Base-by-base conservation (phyloP, 2,329 filamentous ascomycete species). In the Pseudonectria buxi region DNA sequence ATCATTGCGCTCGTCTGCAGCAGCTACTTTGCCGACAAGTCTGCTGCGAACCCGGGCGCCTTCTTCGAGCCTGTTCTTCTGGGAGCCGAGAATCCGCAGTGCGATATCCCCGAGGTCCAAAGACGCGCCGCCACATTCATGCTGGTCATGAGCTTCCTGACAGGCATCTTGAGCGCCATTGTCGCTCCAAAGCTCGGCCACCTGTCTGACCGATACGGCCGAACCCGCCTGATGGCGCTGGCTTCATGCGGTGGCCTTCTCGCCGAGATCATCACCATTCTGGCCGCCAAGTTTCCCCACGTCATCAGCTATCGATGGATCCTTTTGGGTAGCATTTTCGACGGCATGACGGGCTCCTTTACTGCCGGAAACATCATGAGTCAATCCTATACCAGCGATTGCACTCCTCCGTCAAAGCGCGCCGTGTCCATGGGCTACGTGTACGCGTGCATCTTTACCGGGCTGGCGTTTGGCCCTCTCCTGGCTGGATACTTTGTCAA, bases 311-410 rank as follows among this genome's bases (percentile, higher is more conserved):
- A 94, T 51, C 80, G 83, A 36, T 84, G 86, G 75, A 66, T 98
- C 14, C 65, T 96, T 6, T 58, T 90, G 2, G 86, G 86, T 9
- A 76, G 81, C 25, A 68, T 85, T 9, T 69, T 89, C 30, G 92
- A 98, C 54, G 92, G 92, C 4, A 54, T 95, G 5, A 80, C 80
- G 9, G 92, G 92, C 7, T 95, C 89, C 1, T 95, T 95, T 57
- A 94, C 88, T 1, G 78, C 86, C 1, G 83, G 82, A 18, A 83
- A 83, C 30, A 67, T 82, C 14, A 66, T 94, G 39, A 81, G 78
- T 14, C 82, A 94, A 57, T 87, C 90, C 0, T 98, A 96, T 59
- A 82, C 85, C 10, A 81, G 86, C 27, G 92, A 98, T 59, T 95
- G 87, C 60, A 90, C 88, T 1, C 69, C 83, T 4, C 85, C 88